Evolutionary conservation across 441 rosid genomes (phyloP).

Genomic region (Croton setiger): DNA sequence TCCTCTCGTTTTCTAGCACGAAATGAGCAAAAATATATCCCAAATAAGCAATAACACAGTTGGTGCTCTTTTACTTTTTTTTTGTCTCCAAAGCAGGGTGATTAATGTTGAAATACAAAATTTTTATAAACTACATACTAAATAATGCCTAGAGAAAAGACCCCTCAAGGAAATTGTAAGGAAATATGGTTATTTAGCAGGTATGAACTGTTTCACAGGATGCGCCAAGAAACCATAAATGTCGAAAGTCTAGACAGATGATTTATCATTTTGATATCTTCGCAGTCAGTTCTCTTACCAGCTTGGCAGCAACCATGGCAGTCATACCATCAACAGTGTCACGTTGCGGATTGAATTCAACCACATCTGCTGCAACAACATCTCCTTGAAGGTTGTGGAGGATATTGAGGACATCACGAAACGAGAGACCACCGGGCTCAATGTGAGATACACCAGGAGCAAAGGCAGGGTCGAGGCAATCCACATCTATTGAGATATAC

Average conservation of each 20-base stretch:
- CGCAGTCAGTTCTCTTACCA: constrained; percentile 89
- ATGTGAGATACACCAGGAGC: constrained; percentile 99
- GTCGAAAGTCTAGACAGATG: background rate
- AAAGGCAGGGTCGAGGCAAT: constrained; percentile 97
- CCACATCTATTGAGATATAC: constrained; percentile 84
- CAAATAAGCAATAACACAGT: no score
- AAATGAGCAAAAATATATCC: background rate
- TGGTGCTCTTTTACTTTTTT: no score
- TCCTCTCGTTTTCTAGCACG: background rate
- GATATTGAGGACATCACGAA: constrained; percentile 89
- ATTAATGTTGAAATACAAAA: background rate
- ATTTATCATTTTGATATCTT: constrained; percentile 68
- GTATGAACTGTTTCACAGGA: background rate
- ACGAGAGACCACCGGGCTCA: constrained; percentile 97
- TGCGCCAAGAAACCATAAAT: background rate
- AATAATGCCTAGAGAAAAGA: background rate
- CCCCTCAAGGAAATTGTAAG: background rate
- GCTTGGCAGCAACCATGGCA: constrained; percentile 98
- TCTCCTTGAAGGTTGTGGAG: constrained; percentile 83
- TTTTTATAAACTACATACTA: background rate
- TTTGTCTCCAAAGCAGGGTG: no score
- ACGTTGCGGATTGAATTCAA: constrained; percentile 95
- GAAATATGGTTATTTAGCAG: background rate
- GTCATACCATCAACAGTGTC: constrained; percentile 99
- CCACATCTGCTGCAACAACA: constrained; percentile 92